These are phyloP conservation scores for Sclerotinia spermophila DNA, from an alignment of 2,329 filamentous ascomycete species.

Conservation along the genomic window DNA sequence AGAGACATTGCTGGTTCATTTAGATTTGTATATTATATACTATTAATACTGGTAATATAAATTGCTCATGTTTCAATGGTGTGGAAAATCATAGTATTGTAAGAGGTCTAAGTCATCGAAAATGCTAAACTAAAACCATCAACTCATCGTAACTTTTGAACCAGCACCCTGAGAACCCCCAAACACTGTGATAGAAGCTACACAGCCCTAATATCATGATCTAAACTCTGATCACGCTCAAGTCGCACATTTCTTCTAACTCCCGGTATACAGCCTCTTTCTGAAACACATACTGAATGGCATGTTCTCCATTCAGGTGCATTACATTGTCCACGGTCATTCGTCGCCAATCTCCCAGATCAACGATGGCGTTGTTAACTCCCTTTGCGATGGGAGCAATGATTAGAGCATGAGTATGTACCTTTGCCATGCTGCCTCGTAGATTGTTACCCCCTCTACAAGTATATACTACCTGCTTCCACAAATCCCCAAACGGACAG, in stretches of 20 bases:
- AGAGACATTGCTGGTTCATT: too few species aligned
- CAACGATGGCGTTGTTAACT: neutral
- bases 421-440: neutral
- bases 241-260: neutral
- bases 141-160: neutral
- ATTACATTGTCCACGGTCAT: neutral
- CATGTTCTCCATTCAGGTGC: neutral
- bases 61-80: too few species aligned
- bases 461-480: neutral
- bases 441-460: neutral
- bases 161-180: neutral
- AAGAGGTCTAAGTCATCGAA: neutral
- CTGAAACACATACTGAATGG: neutral
- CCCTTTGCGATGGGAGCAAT: neutral
- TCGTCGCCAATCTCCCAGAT: neutral
- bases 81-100: neutral
- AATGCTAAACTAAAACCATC: neutral
- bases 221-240: neutral
- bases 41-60: too few species aligned
- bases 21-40: too few species aligned
- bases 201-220: neutral
- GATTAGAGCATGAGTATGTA: neutral
- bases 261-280: neutral
- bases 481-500: neutral
- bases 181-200: neutral